phyloP scores from a whole-genome alignment of 306 rosid species.

The Casuarina glauca region DNA sequence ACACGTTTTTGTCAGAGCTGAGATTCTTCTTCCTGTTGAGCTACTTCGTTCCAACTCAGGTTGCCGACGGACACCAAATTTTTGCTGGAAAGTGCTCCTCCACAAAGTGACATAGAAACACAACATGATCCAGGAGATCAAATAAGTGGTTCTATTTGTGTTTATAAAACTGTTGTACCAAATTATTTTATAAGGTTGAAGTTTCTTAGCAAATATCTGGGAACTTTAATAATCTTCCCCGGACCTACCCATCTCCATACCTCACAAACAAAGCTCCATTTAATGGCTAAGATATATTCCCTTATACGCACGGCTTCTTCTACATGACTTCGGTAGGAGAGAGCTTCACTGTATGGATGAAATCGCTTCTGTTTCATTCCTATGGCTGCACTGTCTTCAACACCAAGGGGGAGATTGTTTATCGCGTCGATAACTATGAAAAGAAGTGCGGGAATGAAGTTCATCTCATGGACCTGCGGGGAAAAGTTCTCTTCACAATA shows the following conservation, averaged over 20 bases:
- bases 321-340: constrained; percentile 37
- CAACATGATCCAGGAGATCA: background rate
- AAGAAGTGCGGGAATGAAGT: constrained; percentile 65
- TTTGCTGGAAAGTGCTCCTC: background rate
- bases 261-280: background rate
- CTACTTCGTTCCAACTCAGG: background rate
- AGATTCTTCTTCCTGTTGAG: background rate
- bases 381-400: constrained; percentile 89
- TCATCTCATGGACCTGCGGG: constrained; percentile 79
- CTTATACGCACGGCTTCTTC: constrained; percentile 18
- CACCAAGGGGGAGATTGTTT: constrained; percentile 65
- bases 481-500: constrained; percentile 60
- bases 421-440: constrained; percentile 81
- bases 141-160: background rate
- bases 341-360: constrained; percentile 85
- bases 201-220: background rate
- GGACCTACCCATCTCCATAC: background rate
- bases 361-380: constrained; percentile 71
- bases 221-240: background rate
- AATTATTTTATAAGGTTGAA: background rate
- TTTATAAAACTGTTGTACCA: background rate
- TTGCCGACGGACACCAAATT: background rate
- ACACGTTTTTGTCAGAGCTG: background rate
- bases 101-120: background rate
- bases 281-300: constrained; percentile 53